phyloP scores from a whole-genome alignment of 768 basidiomycete species.

The Russula virescens region DNA sequence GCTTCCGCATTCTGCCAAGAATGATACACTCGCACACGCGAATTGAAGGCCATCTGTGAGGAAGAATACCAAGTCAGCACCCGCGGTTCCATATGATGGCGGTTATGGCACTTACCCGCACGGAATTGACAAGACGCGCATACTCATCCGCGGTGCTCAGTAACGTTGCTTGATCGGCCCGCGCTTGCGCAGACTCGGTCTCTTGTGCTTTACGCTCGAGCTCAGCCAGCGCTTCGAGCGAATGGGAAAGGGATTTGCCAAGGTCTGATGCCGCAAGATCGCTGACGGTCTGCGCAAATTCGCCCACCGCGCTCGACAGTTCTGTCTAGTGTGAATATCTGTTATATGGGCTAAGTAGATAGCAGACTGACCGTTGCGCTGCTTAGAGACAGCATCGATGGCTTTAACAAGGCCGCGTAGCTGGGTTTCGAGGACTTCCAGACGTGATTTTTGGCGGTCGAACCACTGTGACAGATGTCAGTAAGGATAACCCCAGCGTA shows the following conservation, averaged over 20 bases:
- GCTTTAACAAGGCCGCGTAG: constrained; percentile 81
- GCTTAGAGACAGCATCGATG: constrained; percentile 79
- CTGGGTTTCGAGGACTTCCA: constrained; percentile 88
- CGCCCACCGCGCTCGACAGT: constrained; percentile 60
- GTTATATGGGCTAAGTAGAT: neutral
- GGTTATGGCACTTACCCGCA: constrained; percentile 51
- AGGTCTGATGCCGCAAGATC: constrained; percentile 75
- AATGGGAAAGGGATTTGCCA: constrained; percentile 62
- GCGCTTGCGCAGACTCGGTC: constrained; percentile 64
- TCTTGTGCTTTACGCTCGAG: constrained; percentile 73
- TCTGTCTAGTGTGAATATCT: constrained; percentile 40
- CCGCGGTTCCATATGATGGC: neutral
- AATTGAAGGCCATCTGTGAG: constrained; percentile 74
- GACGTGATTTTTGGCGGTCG: constrained; percentile 74
- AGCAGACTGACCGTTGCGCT: constrained; percentile 55
- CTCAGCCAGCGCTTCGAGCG: constrained; percentile 64
- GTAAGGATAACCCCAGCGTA: neutral
- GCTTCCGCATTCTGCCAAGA: constrained; percentile 76
- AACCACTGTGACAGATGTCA: constrained; percentile 69
- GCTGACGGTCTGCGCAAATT: constrained; percentile 67
- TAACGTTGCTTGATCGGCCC: constrained; percentile 76
- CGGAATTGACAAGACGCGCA: constrained; percentile 81
- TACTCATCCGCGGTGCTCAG: constrained; percentile 91
- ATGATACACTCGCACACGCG: constrained; percentile 78
- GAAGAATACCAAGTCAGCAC: neutral